Evolutionary conservation across 73 alveolate genomes (phyloP).

Genomic region (Tetrahymena malaccensis): DNA sequence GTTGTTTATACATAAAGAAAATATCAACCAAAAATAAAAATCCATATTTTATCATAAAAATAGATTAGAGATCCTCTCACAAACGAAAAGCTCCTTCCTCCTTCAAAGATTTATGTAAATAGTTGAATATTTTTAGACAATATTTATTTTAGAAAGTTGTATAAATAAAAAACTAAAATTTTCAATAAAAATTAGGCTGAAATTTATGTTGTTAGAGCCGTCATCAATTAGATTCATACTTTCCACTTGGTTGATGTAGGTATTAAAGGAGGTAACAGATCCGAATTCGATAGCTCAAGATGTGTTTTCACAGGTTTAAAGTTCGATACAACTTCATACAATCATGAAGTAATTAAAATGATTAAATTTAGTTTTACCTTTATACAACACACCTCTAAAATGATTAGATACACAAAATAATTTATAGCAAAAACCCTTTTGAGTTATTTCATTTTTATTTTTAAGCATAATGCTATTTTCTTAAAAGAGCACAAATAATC

Average conservation of each 20-base stretch:
- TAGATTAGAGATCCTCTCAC: conserved; percentile 51
- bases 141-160: background rate
- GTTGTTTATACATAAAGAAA: background rate
- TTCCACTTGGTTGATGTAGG: conserved; percentile 49
- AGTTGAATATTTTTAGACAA: background rate
- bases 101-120: conserved; percentile 49
- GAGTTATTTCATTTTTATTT: too few species aligned
- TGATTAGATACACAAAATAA: too few species aligned
- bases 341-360: conserved; percentile 44
- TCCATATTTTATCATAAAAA: background rate
- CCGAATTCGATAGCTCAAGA: conserved; percentile 41
- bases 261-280: conserved; percentile 51
- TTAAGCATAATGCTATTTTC: too few species aligned
- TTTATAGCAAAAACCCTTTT: background rate
- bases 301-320: conserved; percentile 56
- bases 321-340: conserved; percentile 52
- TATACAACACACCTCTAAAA: background rate
- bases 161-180: background rate
- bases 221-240: conserved; percentile 38
- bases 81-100: conserved; percentile 54
- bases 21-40: background rate
- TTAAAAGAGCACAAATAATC: background rate
- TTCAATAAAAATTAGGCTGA: background rate
- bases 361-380: background rate
- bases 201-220: conserved; percentile 13